Evolutionary conservation across 257 asterid species (phyloP).

Genomic region (Primulina eburnea): DNA sequence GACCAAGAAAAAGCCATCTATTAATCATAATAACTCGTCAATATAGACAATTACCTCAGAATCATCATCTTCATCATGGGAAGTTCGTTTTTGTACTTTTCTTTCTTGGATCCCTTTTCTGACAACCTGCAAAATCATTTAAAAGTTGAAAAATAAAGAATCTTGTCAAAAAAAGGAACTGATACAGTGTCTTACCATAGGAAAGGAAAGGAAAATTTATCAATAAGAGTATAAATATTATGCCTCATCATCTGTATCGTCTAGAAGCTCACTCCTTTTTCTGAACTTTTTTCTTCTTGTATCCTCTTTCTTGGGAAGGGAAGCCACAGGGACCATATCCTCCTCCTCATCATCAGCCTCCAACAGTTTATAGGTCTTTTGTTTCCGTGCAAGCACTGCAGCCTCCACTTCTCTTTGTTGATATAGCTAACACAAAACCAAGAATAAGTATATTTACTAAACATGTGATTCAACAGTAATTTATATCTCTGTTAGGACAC

Average conservation of each 20-base stretch:
- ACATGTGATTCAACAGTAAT: constrained; percentile 14
- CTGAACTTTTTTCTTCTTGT: constrained; percentile 63
- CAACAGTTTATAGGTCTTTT: constrained; percentile 62
- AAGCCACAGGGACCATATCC: constrained; percentile 35
- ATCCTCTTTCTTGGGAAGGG: constrained; percentile 52
- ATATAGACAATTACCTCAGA: too few species aligned
- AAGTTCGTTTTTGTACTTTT: constrained; percentile 55
- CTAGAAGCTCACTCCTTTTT: constrained; percentile 64
- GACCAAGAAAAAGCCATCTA: constrained; percentile 7
- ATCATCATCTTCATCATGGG: constrained; percentile 54
- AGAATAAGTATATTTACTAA: constrained; percentile 1
- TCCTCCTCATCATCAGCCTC: constrained; percentile 73
- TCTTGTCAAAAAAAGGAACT: constrained; percentile 25
- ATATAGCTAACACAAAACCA: constrained; percentile 28
- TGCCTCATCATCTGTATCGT: constrained; percentile 76
- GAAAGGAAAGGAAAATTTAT: constrained; percentile 30
- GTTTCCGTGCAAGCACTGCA: constrained; percentile 59
- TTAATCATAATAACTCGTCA: neutral
- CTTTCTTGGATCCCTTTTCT: constrained; percentile 40
- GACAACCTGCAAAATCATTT: constrained; percentile 44
- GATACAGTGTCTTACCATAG: constrained; percentile 27
- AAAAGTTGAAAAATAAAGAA: constrained; percentile 28
- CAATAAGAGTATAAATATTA: constrained; percentile 30
- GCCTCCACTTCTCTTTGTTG: constrained; percentile 76
- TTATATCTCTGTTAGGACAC: constrained; percentile 10